These are phyloP conservation scores for Coleophoma crateriformis DNA, from an alignment of 2,329 filamentous ascomycete genomes.

Conservation along the genomic window DNA sequence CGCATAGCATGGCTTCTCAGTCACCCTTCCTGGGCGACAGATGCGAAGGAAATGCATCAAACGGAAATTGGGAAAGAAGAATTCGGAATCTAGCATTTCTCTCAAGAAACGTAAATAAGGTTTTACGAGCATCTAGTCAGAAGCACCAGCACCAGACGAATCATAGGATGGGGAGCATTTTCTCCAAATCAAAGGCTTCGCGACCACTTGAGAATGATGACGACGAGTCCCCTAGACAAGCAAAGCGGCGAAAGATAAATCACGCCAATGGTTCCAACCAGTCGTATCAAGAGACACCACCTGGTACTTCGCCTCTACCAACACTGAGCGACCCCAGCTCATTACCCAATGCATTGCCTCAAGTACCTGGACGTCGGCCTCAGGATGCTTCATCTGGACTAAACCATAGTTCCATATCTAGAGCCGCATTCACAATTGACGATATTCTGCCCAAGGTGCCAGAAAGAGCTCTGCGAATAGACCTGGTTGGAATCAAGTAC, in stretches of 20 bases:
- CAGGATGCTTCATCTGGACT: not conserved
- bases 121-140: not conserved
- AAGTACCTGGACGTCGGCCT: not conserved
- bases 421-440: not conserved
- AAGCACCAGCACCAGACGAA: slow-evolving; percentile 1
- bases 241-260: slow-evolving; percentile 17
- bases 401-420: not conserved
- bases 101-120: slow-evolving; percentile 3
- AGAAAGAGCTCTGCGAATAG: slow-evolving; percentile 14
- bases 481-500: slow-evolving; percentile 11
- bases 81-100: slow-evolving; percentile 16
- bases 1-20: not conserved
- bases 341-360: slow-evolving; percentile 8
- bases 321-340: slow-evolving; percentile 3
- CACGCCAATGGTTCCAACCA: not conserved
- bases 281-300: not conserved
- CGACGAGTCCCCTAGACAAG: slow-evolving; percentile 14
- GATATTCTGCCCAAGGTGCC: slow-evolving; percentile 6
- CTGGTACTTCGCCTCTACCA: not conserved
- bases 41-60: not conserved
- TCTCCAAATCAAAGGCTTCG: not conserved
- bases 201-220: slow-evolving; percentile 11
- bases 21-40: not conserved
- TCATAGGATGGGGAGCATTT: not conserved
- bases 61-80: not conserved